phyloP scores from a whole-genome alignment of 129 eudicot genomes.

The Flaveria brownii region DNA sequence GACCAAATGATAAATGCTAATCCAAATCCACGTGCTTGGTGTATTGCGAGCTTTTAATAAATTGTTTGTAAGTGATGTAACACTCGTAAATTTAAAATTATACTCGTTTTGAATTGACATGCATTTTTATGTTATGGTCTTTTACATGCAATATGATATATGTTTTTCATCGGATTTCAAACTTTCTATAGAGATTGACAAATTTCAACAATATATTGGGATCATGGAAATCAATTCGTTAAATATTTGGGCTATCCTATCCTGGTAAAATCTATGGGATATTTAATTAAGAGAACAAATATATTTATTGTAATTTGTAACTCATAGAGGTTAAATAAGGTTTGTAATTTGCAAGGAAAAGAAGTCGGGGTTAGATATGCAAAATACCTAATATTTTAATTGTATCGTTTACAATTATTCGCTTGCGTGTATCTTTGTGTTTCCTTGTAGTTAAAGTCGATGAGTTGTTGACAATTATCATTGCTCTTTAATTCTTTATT shows the following conservation, averaged over 20 bases:
- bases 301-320: not conserved
- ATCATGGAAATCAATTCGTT: not conserved
- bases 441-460: slow-evolving; percentile 32
- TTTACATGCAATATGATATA: not conserved
- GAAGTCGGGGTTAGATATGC: slow-evolving; percentile 8
- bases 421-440: slow-evolving; percentile 38
- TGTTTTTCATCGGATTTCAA: not conserved
- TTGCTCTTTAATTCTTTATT: not conserved
- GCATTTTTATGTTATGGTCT: not conserved
- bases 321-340: not conserved
- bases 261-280: too few species aligned
- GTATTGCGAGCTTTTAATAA: not conserved
- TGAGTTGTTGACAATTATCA: slow-evolving; percentile 31
- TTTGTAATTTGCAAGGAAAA: not conserved
- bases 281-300: too few species aligned
- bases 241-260: too few species aligned
- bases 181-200: not conserved
- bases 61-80: not conserved
- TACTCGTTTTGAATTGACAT: not conserved
- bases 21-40: too few species aligned
- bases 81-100: not conserved
- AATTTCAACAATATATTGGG: not conserved
- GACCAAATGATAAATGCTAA: too few species aligned
- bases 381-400: not conserved
- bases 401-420: not conserved